Evolutionary conservation across 139 green algal species (phyloP), one percentile per base, ranked within the genome.

Genomic region (Edaphochlamys debaryana): DNA sequence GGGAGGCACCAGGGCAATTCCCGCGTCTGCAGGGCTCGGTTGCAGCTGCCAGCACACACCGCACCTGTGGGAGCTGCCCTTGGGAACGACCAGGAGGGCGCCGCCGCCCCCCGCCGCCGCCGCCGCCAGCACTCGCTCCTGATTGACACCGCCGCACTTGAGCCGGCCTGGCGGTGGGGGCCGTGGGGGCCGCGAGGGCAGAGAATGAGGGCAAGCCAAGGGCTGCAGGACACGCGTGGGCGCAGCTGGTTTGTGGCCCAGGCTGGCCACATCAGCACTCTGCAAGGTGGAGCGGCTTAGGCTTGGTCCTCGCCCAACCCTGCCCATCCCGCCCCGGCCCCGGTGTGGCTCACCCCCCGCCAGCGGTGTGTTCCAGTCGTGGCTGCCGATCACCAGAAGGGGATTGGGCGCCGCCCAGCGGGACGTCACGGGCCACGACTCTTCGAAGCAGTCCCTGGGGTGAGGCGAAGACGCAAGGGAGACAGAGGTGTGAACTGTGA

Each of bases 301-400:
- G n/a, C n/a, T n/a, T n/a, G n/a, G n/a, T n/a, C n/a, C n/a, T n/a
- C n/a, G n/a, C n/a, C n/a, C n/a, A n/a, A n/a, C n/a, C n/a, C n/a
- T n/a, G n/a, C n/a, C n/a, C n/a, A n/a, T n/a, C n/a, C n/a, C n/a
- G n/a, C n/a, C n/a, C n/a, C n/a, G n/a, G n/a, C n/a, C n/a, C n/a
- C n/a, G n/a, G n/a, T n/a, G n/a, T n/a, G n/a, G n/a, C 74, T 0
- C 42, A 82, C 76, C 76, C 40, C 64, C 37, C 0, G 54, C 32
- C 72, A 93, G 90, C 5, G 92, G 90, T 9, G 87, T 86, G 79
- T 95, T 94, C 92, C 92, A 95, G 32, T 88, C 79, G 67, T 95
- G 87, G 54, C 76, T 90, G 60, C 90, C 92, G 5, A 94, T 52
- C 11, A 95, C 74, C 40, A 94, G 77, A 54, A 95, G 70, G 1